Percentiles rank a stretch among this genome's conserved stretches.
These are phyloP conservation scores for Metschnikowia borealis DNA, from an alignment of 805 yeast species.

Conservation along the genomic window DNA sequence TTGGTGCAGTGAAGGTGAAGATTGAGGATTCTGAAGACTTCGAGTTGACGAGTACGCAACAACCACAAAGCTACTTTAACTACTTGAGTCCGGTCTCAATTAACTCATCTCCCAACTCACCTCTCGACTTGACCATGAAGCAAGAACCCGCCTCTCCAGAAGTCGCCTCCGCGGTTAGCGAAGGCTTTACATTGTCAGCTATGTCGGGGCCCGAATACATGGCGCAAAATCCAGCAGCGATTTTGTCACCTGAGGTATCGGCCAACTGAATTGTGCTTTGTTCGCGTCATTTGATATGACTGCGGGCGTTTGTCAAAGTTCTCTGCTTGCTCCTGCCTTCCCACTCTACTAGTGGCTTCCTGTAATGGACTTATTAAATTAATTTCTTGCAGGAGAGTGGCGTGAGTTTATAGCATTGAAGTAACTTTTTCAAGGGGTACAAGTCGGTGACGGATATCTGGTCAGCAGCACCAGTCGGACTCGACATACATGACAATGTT, in stretches of 20 bases:
- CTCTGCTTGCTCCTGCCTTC: constrained; percentile 28
- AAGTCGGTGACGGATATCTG: constrained; percentile 11
- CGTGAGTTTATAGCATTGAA: constrained; percentile 31
- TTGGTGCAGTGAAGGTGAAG: constrained; percentile 6
- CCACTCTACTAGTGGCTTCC: constrained; percentile 1
- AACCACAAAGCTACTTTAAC: constrained; percentile 23
- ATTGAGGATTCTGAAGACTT: constrained; percentile 9
- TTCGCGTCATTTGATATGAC: constrained; percentile 4
- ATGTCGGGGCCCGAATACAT: constrained; percentile 26
- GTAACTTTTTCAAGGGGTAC: constrained; percentile 20
- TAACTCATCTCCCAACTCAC: constrained; percentile 37
- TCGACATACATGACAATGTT: constrained; percentile 22
- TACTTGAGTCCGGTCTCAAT: constrained; percentile 43
- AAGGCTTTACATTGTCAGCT: constrained; percentile 13
- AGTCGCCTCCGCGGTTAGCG: not conserved
- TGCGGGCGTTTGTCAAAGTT: constrained; percentile 11
- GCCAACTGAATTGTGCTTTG: constrained; percentile 1
- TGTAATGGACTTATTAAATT: constrained; percentile 3
- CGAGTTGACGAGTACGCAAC: constrained; percentile 6
- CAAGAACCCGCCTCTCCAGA: constrained; percentile 10
- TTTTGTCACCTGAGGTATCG: constrained; percentile 27
- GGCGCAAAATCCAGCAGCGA: constrained; percentile 48
- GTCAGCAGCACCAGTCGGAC: constrained; percentile 42
- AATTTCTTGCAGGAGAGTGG: constrained; percentile 12
- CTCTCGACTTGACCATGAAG: constrained; percentile 35